Percentiles rank a stretch among this genome's conserved stretches.
These are phyloP conservation scores for Ceratobasidium sp. DNA, from an alignment of 1,284 basidiomycete species.

Conservation along the genomic window DNA sequence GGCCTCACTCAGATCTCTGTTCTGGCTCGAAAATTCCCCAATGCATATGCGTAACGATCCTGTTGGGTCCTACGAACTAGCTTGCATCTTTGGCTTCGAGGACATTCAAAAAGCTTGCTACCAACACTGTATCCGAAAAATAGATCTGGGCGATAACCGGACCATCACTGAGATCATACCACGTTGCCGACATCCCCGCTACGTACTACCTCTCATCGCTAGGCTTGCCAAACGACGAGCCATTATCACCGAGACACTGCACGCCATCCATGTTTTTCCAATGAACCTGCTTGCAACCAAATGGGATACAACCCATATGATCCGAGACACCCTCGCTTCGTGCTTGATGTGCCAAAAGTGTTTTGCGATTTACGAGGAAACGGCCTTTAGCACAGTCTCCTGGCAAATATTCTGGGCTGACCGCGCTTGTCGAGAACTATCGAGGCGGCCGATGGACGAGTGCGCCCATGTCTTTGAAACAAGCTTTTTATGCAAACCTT, in stretches of 20 bases:
- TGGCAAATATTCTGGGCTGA: conserved; percentile 38
- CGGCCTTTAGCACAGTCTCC: conserved; percentile 10
- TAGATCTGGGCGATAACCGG: neutral
- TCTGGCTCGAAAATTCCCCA: conserved; percentile 29
- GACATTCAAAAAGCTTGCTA: conserved; percentile 31
- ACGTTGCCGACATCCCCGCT: conserved; percentile 7
- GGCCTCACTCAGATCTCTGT: conserved; percentile 1
- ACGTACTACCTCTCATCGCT: conserved; percentile 18
- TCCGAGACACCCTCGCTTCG: neutral
- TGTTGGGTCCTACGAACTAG: conserved; percentile 23
- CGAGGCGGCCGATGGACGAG: conserved; percentile 11
- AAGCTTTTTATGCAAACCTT: conserved; percentile 38
- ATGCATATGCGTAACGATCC: conserved; percentile 31
- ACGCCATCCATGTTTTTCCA: conserved; percentile 2
- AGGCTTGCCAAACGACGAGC: conserved; percentile 17
- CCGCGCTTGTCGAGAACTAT: neutral
- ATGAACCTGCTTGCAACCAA: conserved; percentile 13
- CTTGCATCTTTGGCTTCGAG: conserved; percentile 5
- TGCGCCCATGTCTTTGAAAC: conserved; percentile 27
- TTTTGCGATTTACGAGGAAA: neutral
- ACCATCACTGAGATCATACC: conserved; percentile 8
- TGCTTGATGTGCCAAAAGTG: conserved; percentile 21
- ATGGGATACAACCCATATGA: conserved; percentile 32
- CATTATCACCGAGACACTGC: conserved; percentile 11
- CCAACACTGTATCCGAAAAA: conserved; percentile 20